Evolutionary conservation across 2,329 filamentous ascomycete genomes (phyloP), one percentile per base, ranked within the genome.

Genomic region (Daldinia eschscholtzii): DNA sequence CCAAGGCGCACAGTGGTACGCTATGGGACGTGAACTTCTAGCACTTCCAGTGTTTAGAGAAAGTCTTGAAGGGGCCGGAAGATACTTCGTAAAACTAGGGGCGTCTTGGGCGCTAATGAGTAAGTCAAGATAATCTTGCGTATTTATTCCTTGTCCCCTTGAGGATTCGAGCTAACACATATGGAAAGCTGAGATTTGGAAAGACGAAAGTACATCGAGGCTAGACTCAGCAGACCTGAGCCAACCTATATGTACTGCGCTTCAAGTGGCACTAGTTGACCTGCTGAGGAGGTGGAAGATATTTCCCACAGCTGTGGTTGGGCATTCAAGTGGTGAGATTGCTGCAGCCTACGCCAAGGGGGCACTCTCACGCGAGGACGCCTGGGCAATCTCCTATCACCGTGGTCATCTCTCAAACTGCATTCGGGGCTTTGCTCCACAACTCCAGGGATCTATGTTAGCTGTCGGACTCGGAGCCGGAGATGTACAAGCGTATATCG

Each of bases 1-100:
- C 9, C 76, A 77, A 57, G 76, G 76, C 52, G 75, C 76, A n/a
- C 75, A 77, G 13, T 48, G 44, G 44, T 15, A 26, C 12, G 23
- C 44, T 5, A 48, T 48, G 44, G 44, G 44, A 0, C 44, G 20
- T 7, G 44, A 28, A 13, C 23, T 48, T 48, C 44, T 48, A 6
- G 10, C 23, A 26, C 44, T 28, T 15, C 44, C 20, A 15, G 44
- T 48, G 44, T 35, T 35, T 35, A 48, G 44, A 48, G 44, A 48
- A 26, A 26, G 44, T 7, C 44, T 48, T 28, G 23, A 26, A 13
- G 5, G 23, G 26, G 44, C 23, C 15, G 23, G 23, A 6, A 26
- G 23, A 15, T 48, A 48, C 12, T 48, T 48, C 23, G 23, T 26
- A 28, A 10, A 26, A n/a, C 6, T 48, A 28, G 44, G 44, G 15